Evolutionary conservation across 2,329 filamentous ascomycete species (phyloP).

Genomic region (Arachnopeziza araneosa): DNA sequence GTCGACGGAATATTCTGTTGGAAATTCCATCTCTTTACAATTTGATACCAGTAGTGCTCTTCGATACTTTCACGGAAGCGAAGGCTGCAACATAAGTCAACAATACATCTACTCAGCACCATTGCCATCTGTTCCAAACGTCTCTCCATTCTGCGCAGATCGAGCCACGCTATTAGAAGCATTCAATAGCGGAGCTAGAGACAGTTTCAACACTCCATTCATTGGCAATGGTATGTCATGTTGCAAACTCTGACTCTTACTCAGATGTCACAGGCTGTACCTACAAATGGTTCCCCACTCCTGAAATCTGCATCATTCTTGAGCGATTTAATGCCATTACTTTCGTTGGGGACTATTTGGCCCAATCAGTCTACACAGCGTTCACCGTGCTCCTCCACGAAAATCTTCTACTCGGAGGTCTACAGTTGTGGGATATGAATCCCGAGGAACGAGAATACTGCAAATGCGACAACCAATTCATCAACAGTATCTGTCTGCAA

Average conservation of each 20-base stretch:
- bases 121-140: conserved; percentile 5
- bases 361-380: conserved; percentile 37
- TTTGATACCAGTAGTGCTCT: not conserved
- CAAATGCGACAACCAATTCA: conserved; percentile 38
- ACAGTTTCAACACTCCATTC: conserved; percentile 37
- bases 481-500: conserved; percentile 28
- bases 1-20: not conserved
- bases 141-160: conserved; percentile 21
- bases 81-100: conserved; percentile 20
- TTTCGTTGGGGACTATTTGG: conserved; percentile 37
- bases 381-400: conserved; percentile 40
- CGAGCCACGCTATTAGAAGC: conserved; percentile 34
- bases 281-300: conserved; percentile 37
- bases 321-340: conserved; percentile 36
- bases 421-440: conserved; percentile 36
- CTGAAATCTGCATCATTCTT: conserved; percentile 40
- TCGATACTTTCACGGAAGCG: conserved; percentile 23
- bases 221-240: conserved; percentile 18
- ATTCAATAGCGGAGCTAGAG: conserved; percentile 36
- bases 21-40: not conserved
- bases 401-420: conserved; percentile 34
- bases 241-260: not conserved
- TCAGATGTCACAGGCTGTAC: conserved; percentile 30
- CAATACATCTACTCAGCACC: conserved; percentile 19
- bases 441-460: conserved; percentile 30